phyloP scores from a whole-genome alignment of 225 moss, liverwort and hornwort species.

The Bryoerythrophyllum caledonicum region DNA sequence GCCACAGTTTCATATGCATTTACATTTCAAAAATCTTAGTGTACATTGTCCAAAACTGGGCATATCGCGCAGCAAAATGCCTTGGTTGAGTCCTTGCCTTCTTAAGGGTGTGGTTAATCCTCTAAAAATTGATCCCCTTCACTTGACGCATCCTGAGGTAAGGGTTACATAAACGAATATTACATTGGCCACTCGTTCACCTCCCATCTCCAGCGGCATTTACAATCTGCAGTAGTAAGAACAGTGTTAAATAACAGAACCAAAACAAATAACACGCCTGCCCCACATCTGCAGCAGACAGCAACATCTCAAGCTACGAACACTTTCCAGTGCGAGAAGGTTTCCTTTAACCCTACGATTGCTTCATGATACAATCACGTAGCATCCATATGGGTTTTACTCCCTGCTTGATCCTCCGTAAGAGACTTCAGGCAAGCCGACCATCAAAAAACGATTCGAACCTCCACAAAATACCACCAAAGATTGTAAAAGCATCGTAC shows the following conservation, averaged over 20 bases:
- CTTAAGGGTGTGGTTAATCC: neutral
- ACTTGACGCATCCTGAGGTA: conserved; percentile 15
- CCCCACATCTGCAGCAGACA: conserved; percentile 14
- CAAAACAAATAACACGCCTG: neutral
- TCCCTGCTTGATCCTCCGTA: neutral
- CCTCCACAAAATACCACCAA: neutral
- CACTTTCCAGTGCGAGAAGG: neutral
- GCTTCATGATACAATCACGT: neutral
- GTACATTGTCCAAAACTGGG: conserved; percentile 21
- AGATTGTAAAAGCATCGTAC: conserved; percentile 35
- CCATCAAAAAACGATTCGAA: neutral
- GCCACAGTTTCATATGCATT: conserved; percentile 3
- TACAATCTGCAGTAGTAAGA: conserved; percentile 32
- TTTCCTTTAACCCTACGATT: neutral
- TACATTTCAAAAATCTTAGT: conserved; percentile 24
- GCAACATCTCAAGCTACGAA: conserved; percentile 15
- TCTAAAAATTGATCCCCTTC: conserved; percentile 3
- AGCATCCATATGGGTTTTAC: neutral
- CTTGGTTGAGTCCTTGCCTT: conserved; percentile 2
- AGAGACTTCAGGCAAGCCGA: conserved; percentile 10
- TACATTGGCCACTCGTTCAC: conserved; percentile 19
- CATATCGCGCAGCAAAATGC: conserved; percentile 16
- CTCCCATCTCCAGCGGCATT: conserved; percentile 38
- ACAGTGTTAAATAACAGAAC: conserved; percentile 9
- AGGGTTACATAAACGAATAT: neutral